phyloP scores from a whole-genome alignment of 1,139 yeast species.

The Kodamaea suecica region DNA sequence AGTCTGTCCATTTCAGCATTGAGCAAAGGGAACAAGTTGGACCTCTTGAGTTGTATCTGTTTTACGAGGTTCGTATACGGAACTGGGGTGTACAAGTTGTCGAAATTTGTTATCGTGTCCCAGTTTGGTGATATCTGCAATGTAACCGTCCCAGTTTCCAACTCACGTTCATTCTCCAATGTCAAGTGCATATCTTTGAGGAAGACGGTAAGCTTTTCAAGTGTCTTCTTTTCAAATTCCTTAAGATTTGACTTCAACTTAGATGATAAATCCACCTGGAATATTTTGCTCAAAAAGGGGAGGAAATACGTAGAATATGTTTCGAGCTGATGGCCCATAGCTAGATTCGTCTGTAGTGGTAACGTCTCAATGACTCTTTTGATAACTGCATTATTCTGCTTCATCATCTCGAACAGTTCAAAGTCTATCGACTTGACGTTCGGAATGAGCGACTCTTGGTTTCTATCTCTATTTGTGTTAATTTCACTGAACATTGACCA shows the following conservation, averaged over 20 bases:
- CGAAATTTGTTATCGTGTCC: conserved; percentile 32
- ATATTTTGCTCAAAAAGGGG: conserved; percentile 46
- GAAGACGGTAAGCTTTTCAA: conserved; percentile 30
- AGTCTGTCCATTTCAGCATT: conserved; percentile 41
- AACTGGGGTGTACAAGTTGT: conserved; percentile 20
- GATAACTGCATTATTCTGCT: conserved; percentile 28
- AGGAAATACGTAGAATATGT: conserved; percentile 31
- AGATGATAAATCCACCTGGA: conserved; percentile 38
- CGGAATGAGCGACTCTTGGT: conserved; percentile 29
- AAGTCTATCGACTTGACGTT: conserved; percentile 44
- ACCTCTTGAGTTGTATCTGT: conserved; percentile 30
- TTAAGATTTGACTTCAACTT: conserved; percentile 26
- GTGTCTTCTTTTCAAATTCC: conserved; percentile 23
- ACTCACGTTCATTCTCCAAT: conserved; percentile 34
- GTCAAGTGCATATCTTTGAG: conserved; percentile 27
- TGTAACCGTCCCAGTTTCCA: conserved; percentile 29
- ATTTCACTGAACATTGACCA: conserved; percentile 67
- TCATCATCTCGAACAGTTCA: conserved; percentile 34
- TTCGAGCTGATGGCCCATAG: conserved; percentile 33
- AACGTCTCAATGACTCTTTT: conserved; percentile 25
- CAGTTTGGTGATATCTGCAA: conserved; percentile 37
- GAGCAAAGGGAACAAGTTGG: conserved; percentile 38
- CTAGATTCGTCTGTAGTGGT: conserved; percentile 26
- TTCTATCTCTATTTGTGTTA: conserved; percentile 31
- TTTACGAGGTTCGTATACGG: conserved; percentile 17